Conservation (phyloP, 305 asterid genomes). For the Ilex paraguariensis region DNA sequence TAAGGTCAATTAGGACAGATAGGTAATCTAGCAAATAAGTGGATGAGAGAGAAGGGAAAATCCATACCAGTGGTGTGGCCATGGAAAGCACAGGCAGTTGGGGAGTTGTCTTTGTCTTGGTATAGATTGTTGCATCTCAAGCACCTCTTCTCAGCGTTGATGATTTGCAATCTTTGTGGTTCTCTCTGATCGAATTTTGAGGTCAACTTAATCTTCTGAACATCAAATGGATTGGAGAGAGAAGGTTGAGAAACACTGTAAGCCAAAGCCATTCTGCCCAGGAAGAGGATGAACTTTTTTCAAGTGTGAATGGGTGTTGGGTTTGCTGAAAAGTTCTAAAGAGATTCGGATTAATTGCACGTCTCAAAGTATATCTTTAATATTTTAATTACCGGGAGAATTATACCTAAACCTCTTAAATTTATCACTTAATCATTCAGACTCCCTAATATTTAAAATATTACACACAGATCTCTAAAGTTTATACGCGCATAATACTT, state of each 20-base stretch:
- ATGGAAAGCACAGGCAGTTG: conserved; percentile 40
- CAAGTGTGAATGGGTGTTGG: not conserved
- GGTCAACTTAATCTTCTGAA: not conserved
- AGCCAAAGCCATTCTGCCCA: conserved; percentile 21
- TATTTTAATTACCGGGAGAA: too few species aligned
- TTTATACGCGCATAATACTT: too few species aligned
- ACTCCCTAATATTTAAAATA: too few species aligned
- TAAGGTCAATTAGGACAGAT: not conserved
- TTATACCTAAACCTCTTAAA: too few species aligned
- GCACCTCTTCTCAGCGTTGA: conserved; percentile 41
- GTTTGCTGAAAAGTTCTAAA: too few species aligned
- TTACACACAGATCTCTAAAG: too few species aligned
- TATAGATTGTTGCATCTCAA: conserved; percentile 51
- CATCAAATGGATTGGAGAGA: conserved; percentile 1
- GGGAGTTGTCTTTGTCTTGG: conserved; percentile 26
- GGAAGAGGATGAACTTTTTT: too few species aligned
- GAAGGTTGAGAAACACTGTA: conserved; percentile 9
- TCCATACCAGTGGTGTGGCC: conserved; percentile 46
- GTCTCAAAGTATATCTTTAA: too few species aligned
- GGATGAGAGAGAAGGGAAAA: too few species aligned
- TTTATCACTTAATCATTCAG: too few species aligned
- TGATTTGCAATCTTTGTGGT: conserved; percentile 22
- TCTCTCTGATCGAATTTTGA: conserved; percentile 20
- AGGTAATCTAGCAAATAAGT: too few species aligned
- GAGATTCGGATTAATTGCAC: too few species aligned